These are phyloP conservation scores for Colletotrichum endophyticum DNA, from an alignment of 2,329 filamentous ascomycete species.

Conservation along the genomic window DNA sequence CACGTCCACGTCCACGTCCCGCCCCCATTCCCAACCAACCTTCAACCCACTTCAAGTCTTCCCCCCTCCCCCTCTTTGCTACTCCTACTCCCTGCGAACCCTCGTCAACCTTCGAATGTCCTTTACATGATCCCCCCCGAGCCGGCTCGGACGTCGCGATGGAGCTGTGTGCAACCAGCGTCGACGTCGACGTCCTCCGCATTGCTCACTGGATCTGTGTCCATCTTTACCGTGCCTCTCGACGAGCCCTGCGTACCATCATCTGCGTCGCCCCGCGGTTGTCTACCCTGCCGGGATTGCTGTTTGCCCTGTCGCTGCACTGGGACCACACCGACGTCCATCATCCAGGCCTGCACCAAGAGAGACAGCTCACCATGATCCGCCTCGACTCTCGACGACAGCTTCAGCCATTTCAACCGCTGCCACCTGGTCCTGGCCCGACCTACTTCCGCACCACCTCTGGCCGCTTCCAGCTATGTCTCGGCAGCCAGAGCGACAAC, in stretches of 20 bases:
- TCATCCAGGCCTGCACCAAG: neutral
- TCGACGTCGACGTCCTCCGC: neutral
- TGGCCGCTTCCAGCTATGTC: slow-evolving; percentile 1
- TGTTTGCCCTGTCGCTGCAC: neutral
- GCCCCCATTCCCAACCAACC: neutral
- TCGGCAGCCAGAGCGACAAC: neutral
- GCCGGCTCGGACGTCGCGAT: neutral
- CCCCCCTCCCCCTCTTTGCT: neutral
- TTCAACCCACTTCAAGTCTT: neutral
- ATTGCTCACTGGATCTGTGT: neutral
- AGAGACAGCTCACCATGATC: neutral
- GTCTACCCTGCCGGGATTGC: neutral
- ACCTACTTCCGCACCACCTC: neutral
- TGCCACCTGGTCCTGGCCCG: neutral
- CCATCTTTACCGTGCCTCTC: neutral
- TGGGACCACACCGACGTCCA: neutral
- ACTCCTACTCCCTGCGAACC: neutral
- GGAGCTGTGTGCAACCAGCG: neutral
- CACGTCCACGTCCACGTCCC: neutral
- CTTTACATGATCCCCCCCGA: neutral
- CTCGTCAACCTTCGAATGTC: neutral
- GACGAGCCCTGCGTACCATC: neutral
- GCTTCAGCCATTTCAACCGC: neutral
- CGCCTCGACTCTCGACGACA: neutral
- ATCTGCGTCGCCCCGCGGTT: neutral